Percentiles rank a stretch among this genome's conserved stretches.
phyloP scores from a whole-genome alignment of 495 filamentous ascomycete genomes.

The Tuber borchii region DNA sequence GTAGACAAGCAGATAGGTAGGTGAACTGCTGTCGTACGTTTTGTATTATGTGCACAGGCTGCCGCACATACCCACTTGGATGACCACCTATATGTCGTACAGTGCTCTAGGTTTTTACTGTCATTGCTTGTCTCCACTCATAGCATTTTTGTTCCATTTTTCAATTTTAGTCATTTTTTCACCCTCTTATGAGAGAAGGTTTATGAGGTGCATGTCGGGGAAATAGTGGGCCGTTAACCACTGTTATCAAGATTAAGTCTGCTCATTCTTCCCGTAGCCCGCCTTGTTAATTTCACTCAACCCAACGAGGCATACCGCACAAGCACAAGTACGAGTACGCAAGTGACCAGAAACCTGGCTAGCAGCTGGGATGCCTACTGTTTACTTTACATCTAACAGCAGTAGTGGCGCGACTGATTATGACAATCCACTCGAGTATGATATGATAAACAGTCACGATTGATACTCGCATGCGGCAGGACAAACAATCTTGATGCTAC shows the following conservation, averaged over 20 bases:
- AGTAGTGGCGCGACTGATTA: neutral
- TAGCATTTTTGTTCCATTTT: neutral
- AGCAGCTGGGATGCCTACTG: neutral
- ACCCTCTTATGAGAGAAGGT: too few relatives aligned
- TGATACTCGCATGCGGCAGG: neutral
- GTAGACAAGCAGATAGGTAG: too few relatives aligned
- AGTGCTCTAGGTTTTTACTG: neutral
- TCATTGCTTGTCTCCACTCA: neutral
- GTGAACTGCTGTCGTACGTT: too few relatives aligned
- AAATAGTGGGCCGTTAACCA: neutral
- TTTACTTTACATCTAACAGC: neutral
- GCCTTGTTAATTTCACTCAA: neutral
- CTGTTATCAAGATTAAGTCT: neutral
- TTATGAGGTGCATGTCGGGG: neutral
- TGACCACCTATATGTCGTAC: neutral
- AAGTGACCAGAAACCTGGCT: neutral
- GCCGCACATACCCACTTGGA: too few relatives aligned
- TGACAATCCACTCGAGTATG: neutral
- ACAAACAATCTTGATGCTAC: neutral
- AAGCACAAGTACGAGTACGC: neutral
- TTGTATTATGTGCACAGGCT: too few relatives aligned
- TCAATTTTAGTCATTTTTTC: neutral
- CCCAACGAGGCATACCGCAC: neutral
- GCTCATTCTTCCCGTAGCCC: neutral
- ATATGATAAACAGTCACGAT: neutral